phyloP scores from a whole-genome alignment of 1,284 basidiomycete genomes.

The Irpex sp. region DNA sequence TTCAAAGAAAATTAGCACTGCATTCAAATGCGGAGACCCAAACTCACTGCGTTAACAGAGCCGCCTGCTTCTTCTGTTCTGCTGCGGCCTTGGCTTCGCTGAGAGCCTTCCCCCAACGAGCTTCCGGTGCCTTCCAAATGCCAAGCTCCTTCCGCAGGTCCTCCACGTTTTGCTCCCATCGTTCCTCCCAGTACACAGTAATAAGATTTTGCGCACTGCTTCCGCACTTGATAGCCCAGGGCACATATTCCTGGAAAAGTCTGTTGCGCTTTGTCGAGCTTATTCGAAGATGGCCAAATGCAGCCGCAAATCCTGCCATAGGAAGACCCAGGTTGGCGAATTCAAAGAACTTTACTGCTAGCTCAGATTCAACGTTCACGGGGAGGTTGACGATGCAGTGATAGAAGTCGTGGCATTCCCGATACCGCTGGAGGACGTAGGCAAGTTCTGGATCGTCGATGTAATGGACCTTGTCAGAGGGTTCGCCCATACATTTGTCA shows the following conservation, averaged over 20 bases:
- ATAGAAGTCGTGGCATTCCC: constrained; percentile 97
- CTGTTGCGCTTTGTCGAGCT: constrained; percentile 50
- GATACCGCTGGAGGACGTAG: constrained; percentile 97
- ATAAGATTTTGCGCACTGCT: constrained; percentile 75
- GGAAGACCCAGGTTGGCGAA: constrained; percentile 91
- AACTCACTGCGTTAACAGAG: not conserved
- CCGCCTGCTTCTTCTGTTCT: constrained; percentile 8
- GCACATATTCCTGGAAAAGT: constrained; percentile 77
- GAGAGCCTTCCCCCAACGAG: constrained; percentile 60
- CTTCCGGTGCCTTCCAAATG: constrained; percentile 73
- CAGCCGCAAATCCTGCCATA: constrained; percentile 79
- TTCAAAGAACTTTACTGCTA: constrained; percentile 97
- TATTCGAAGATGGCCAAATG: constrained; percentile 71
- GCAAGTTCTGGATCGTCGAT: constrained; percentile 92
- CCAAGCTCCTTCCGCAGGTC: constrained; percentile 83
- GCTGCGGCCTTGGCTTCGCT: constrained; percentile 50
- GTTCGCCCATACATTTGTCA: not conserved
- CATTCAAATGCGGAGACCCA: not conserved
- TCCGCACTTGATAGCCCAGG: constrained; percentile 88
- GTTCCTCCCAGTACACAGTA: constrained; percentile 93
- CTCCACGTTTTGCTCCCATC: constrained; percentile 83
- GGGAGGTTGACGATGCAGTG: constrained; percentile 88
- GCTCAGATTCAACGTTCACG: constrained; percentile 87
- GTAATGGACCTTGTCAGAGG: constrained; percentile 74
- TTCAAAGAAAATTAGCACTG: not conserved